These are phyloP conservation scores for Fragilaria radians DNA, from an alignment of 108 stramenopile species.

Conservation along the genomic window DNA sequence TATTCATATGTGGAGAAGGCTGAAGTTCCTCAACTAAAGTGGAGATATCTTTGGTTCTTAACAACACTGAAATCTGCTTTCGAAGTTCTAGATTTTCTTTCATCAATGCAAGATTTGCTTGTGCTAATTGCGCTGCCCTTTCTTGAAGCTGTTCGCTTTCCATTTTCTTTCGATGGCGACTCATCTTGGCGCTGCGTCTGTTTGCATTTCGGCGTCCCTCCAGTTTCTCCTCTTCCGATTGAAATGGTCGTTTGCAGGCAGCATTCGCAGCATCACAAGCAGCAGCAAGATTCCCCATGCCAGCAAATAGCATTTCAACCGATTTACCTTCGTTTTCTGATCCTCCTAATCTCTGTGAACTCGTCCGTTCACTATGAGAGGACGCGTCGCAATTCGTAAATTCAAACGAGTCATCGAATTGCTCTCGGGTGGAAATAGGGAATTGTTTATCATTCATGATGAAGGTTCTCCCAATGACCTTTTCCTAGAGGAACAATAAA, in stretches of 20 bases:
- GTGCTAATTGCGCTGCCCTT: background rate
- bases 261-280: constrained; percentile 3
- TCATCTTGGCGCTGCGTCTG: constrained; percentile 1
- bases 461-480: no score
- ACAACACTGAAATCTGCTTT: background rate
- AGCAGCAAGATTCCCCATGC: constrained; percentile 1
- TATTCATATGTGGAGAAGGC: background rate
- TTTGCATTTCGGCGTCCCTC: background rate
- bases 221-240: background rate
- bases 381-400: no score
- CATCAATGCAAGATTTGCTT: background rate
- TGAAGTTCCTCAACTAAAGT: background rate
- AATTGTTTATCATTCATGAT: no score
- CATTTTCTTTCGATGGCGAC: background rate
- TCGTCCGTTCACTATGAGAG: no score
- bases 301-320: background rate
- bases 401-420: no score
- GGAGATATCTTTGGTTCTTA: background rate
- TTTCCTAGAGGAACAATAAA: no score
- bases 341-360: no score
- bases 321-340: no score
- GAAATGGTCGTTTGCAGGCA: background rate
- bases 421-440: no score
- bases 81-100: constrained; percentile 3
- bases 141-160: background rate